Percentiles rank a stretch among this genome's conserved stretches.
These are phyloP conservation scores for bread wheat (Triticum aestivum) DNA, from an alignment of 176 grass and related monocot species.

Conservation along the genomic window DNA sequence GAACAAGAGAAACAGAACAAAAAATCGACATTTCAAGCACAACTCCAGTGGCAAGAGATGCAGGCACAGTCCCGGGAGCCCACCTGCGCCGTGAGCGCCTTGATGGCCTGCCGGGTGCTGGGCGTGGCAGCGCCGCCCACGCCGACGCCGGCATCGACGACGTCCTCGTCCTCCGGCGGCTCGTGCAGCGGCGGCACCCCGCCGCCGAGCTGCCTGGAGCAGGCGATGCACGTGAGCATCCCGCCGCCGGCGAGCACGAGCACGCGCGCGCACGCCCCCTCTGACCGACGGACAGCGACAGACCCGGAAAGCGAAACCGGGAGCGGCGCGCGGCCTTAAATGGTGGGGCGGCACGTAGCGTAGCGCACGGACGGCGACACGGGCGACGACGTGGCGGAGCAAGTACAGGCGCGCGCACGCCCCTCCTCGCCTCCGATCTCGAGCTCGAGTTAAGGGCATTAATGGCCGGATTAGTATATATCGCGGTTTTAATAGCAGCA, in stretches of 20 bases:
- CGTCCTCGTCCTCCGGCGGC: constrained; percentile 52
- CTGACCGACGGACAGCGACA: not conserved
- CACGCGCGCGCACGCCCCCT: not conserved
- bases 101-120: constrained; percentile 83
- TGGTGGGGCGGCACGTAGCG: not conserved
- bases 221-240: constrained; percentile 98
- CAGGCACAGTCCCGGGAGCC: not conserved
- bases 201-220: constrained; percentile 73
- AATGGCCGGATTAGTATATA: constrained; percentile 40
- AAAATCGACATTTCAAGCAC: not conserved
- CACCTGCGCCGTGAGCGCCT: constrained; percentile 88
- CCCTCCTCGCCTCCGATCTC: constrained; percentile 31
- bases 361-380: not conserved
- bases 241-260: not conserved
- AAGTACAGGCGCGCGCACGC: not conserved
- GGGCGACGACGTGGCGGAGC: not conserved
- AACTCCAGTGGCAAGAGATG: not conserved
- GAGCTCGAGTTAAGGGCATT: constrained; percentile 42
- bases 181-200: constrained; percentile 45
- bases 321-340: constrained; percentile 20
- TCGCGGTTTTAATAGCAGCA: constrained; percentile 14
- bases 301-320: not conserved
- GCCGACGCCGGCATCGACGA: constrained; percentile 13
- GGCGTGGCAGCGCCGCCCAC: constrained; percentile 47
- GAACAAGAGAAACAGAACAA: not conserved